These are phyloP conservation scores for Solanum appendiculatum DNA, from an alignment of 257 asterid species.

Conservation along the genomic window DNA sequence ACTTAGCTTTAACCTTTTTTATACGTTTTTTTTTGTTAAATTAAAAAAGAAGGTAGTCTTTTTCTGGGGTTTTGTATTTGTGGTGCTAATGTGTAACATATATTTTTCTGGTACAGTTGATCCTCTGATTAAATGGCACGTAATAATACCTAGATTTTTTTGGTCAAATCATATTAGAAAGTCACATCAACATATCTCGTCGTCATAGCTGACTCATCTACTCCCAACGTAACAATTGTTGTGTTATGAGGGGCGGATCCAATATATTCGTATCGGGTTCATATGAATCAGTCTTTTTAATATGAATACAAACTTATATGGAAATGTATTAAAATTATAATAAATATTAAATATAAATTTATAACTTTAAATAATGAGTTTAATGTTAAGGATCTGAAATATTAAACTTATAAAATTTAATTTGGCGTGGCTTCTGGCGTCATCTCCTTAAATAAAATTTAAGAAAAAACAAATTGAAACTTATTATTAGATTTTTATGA, in stretches of 20 bases:
- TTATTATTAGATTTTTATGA: too few relatives aligned
- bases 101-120: neutral
- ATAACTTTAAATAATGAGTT: neutral
- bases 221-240: neutral
- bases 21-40: neutral
- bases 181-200: neutral
- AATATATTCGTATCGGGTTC: neutral
- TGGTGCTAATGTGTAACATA: neutral
- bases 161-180: neutral
- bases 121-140: neutral
- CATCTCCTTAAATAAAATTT: neutral
- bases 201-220: neutral
- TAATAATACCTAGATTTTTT: neutral
- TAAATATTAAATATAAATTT: neutral
- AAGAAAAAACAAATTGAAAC: too few relatives aligned
- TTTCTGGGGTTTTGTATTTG: neutral
- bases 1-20: neutral
- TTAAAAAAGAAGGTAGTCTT: neutral
- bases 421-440: accelerated
- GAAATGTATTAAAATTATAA: neutral
- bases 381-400: neutral
- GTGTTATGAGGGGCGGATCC: neutral
- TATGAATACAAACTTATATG: too few relatives aligned
- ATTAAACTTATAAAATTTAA: neutral
- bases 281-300: neutral